A percentile compares a stretch with the other conserved stretches of the same genome.
phyloP scores from a whole-genome alignment of 192 early-diverging fungal genomes.

The Coemansia sp. region DNA sequence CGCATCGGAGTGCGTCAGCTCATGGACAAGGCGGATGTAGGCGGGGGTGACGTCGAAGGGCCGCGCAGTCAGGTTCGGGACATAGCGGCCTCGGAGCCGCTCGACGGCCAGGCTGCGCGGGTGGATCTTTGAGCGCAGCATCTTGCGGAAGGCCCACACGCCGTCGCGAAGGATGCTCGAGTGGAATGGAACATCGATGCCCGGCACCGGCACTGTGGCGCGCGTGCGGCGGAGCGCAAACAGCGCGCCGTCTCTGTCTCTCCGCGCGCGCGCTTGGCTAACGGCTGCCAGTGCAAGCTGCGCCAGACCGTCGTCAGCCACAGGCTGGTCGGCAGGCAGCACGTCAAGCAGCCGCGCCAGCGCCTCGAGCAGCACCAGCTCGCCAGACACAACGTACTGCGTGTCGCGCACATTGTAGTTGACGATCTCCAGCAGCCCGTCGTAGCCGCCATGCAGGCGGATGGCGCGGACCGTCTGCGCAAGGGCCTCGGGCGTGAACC shows the following conservation, averaged over 20 bases:
- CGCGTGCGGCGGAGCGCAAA: slow-evolving; percentile 72
- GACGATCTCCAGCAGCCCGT: slow-evolving; percentile 86
- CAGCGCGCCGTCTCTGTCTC: slow-evolving; percentile 58
- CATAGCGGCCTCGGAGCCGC: slow-evolving; percentile 77
- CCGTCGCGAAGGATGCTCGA: slow-evolving; percentile 83
- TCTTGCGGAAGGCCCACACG: slow-evolving; percentile 81
- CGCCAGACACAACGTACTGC: slow-evolving; percentile 93
- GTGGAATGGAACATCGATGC: slow-evolving; percentile 97
- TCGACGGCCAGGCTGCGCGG: slow-evolving; percentile 67
- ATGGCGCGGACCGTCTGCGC: slow-evolving; percentile 63
- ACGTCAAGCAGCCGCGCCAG: slow-evolving; percentile 71
- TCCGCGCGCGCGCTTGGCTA: slow-evolving; percentile 8
- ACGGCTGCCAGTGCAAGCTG: slow-evolving; percentile 64
- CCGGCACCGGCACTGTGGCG: slow-evolving; percentile 86
- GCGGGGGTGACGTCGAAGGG: slow-evolving; percentile 76
- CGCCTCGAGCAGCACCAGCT: slow-evolving; percentile 71
- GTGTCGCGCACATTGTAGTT: slow-evolving; percentile 93
- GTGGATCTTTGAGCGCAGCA: slow-evolving; percentile 77
- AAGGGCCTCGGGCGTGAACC: slow-evolving; percentile 81
- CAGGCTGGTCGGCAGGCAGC: slow-evolving; percentile 59
- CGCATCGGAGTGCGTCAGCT: slow-evolving; percentile 66
- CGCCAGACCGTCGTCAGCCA: slow-evolving; percentile 67
- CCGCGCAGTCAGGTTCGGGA: slow-evolving; percentile 92
- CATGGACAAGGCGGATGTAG: slow-evolving; percentile 72
- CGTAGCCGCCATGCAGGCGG: slow-evolving; percentile 58